Conservation (phyloP, 73 alveolate species). For the Loxodes magnus region DNA sequence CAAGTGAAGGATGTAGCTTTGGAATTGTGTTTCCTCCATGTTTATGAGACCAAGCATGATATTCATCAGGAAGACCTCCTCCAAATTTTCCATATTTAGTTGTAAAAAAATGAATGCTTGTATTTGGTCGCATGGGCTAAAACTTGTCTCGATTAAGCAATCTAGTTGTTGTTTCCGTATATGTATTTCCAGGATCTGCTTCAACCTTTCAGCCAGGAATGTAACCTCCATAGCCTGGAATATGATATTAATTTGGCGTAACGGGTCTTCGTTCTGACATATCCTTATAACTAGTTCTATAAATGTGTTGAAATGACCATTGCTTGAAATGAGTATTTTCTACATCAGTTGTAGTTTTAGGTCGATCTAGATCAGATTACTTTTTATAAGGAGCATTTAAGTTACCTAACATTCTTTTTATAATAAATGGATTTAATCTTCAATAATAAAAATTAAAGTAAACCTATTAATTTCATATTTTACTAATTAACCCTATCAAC, state of each 20-base stretch:
- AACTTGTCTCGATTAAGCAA: not conserved
- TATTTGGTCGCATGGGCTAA: not conserved
- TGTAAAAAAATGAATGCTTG: not conserved
- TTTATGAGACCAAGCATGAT: conserved; percentile 4
- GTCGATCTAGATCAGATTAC: not conserved
- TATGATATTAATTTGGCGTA: not conserved
- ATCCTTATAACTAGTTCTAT: conserved; percentile 1
- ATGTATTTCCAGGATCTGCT: not conserved
- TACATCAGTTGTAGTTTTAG: not conserved
- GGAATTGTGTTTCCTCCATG: conserved; percentile 12
- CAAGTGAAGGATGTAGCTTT: not conserved
- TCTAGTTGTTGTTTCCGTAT: not conserved
- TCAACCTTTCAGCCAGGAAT: conserved; percentile 10
- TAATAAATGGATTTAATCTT: no score
- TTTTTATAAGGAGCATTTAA: not conserved
- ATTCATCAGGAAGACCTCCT: conserved; percentile 11
- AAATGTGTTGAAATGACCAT: conserved; percentile 6
- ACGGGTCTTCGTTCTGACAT: not conserved
- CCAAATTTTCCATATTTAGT: conserved; percentile 5
- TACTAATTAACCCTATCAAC: no score
- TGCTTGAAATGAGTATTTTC: not conserved
- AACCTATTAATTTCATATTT: no score
- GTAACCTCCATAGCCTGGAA: conserved; percentile 10
- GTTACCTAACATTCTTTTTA: conserved; percentile 10
- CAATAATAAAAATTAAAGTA: no score